phyloP scores from a whole-genome alignment of 2,329 filamentous ascomycete species.

The Plenodomus biglobosus region DNA sequence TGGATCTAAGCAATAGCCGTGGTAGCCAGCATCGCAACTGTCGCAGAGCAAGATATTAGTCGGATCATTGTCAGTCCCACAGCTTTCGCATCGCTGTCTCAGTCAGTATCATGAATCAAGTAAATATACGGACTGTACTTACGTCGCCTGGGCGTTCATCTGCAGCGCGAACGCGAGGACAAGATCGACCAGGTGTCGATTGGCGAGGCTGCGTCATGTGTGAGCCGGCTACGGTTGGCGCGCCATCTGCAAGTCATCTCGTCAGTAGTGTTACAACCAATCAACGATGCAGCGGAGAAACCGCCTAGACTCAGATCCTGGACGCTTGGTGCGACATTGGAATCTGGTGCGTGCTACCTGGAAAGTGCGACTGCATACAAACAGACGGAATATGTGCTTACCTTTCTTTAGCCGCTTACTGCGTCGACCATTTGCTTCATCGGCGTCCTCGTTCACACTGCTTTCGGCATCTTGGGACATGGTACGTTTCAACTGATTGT shows the following conservation, averaged over 20 bases:
- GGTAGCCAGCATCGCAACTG: conserved; percentile 86
- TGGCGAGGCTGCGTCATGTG: conserved; percentile 95
- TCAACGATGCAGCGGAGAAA: conserved; percentile 14
- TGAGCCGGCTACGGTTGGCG: conserved; percentile 87
- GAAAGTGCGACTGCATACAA: conserved; percentile 15
- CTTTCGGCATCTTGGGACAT: conserved; percentile 58
- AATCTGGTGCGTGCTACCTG: neutral
- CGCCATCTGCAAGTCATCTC: conserved; percentile 48
- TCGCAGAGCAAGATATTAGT: conserved; percentile 78
- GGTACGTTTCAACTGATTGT: conserved; percentile 73
- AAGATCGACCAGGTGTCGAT: conserved; percentile 65
- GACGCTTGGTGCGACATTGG: neutral
- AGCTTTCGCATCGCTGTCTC: conserved; percentile 76
- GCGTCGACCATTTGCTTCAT: conserved; percentile 60
- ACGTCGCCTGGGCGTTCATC: conserved; percentile 61
- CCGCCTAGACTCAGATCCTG: conserved; percentile 18
- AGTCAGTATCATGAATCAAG: conserved; percentile 33
- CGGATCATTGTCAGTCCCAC: conserved; percentile 74
- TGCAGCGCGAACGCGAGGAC: conserved; percentile 55
- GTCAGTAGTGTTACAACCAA: conserved; percentile 30
- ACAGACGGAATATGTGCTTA: conserved; percentile 46
- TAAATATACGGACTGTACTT: conserved; percentile 20
- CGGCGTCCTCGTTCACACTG: conserved; percentile 59
- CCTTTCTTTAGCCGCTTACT: conserved; percentile 93
- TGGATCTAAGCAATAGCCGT: conserved; percentile 86